Evolutionary conservation across 129 eudicot genomes (phyloP), one percentile per base, ranked within the genome.

Genomic region (Artemisia tridentata): DNA sequence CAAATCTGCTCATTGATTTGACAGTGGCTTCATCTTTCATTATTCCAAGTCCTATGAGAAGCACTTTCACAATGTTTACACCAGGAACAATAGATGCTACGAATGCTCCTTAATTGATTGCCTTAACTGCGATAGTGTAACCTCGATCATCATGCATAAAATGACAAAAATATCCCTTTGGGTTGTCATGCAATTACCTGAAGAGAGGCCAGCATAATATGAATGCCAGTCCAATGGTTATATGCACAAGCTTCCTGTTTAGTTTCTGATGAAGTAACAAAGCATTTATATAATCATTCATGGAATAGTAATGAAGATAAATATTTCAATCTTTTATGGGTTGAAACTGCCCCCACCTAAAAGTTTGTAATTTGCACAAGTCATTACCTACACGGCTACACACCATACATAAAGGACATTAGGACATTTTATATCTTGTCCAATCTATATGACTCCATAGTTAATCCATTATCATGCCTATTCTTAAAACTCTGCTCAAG

Each of bases 131-230:
- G 68, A 79, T 57, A 71, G 75, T 45, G 19, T 23, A 75, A 17
- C 76, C 56, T 73, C 52, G 60, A 63, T 69, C 53, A 61, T 12
- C 60, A 69, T 45, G 47, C 49, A 20, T 31, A 76, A 63, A 68
- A 50, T 47, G 63, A 17, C 64, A 34, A 68, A 45, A 64, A 20
- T 13, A 29, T 15, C 56, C 67, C 20, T 34, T 29, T 12, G 31
- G 20, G 20, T 47, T 15, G 41, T 64, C 20, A 41, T 11, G 31
- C 38, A 7, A 31, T 45, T 87, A 89, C 98, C 98, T 92, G 95
- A 87, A 92, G 62, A 92, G 83, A 69, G 98, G 98, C 98, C 98
- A 92, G 82, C 96, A 89, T 38, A 92, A 90, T 95, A 86, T 92
- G 92, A 89, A 92, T 11, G 75, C 95, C 57, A 87, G 68, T 62